A percentile compares a stretch with the other conserved stretches of the same genome.
phyloP scores from a whole-genome alignment of 2,329 filamentous ascomycete genomes.

The Penicillium sp. region DNA sequence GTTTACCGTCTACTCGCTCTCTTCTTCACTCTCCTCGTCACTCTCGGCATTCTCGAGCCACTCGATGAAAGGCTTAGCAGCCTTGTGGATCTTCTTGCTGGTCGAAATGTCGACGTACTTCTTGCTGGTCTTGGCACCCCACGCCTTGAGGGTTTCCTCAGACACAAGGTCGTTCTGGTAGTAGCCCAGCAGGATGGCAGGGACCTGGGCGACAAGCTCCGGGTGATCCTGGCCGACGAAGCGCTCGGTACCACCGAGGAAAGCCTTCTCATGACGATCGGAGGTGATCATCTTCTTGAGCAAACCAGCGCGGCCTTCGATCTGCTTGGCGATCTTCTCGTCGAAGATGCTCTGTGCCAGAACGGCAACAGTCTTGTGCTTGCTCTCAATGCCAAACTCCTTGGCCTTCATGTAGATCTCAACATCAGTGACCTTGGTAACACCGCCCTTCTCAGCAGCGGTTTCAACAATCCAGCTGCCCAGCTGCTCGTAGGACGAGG shows the following conservation, averaged over 20 bases:
- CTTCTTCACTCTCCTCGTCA: slow-evolving; percentile 65
- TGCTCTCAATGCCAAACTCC: slow-evolving; percentile 88
- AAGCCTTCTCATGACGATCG: slow-evolving; percentile 91
- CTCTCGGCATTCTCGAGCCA: slow-evolving; percentile 88
- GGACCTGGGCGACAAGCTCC: slow-evolving; percentile 72
- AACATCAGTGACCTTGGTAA: slow-evolving; percentile 79
- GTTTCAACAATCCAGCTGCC: slow-evolving; percentile 86
- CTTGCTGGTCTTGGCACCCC: slow-evolving; percentile 95
- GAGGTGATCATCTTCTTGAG: slow-evolving; percentile 90
- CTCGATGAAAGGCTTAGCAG: slow-evolving; percentile 86
- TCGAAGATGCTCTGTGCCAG: slow-evolving; percentile 93
- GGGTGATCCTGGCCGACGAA: slow-evolving; percentile 80
- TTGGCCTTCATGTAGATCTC: slow-evolving; percentile 96
- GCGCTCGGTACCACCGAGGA: slow-evolving; percentile 91
- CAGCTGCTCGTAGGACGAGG: slow-evolving; percentile 81
- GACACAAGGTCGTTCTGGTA: slow-evolving; percentile 87
- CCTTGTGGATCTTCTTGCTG: slow-evolving; percentile 94
- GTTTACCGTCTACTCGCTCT: slow-evolving; percentile 46
- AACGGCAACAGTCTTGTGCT: slow-evolving; percentile 89
- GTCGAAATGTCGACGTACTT: slow-evolving; percentile 89
- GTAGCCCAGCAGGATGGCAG: slow-evolving; percentile 82
- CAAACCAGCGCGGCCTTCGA: slow-evolving; percentile 77
- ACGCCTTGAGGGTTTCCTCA: slow-evolving; percentile 84
- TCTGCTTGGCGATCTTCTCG: slow-evolving; percentile 83
- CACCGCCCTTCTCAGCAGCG: slow-evolving; percentile 65